Conservation (phyloP, 495 filamentous ascomycete genomes). For the Penicillium pulvis region DNA sequence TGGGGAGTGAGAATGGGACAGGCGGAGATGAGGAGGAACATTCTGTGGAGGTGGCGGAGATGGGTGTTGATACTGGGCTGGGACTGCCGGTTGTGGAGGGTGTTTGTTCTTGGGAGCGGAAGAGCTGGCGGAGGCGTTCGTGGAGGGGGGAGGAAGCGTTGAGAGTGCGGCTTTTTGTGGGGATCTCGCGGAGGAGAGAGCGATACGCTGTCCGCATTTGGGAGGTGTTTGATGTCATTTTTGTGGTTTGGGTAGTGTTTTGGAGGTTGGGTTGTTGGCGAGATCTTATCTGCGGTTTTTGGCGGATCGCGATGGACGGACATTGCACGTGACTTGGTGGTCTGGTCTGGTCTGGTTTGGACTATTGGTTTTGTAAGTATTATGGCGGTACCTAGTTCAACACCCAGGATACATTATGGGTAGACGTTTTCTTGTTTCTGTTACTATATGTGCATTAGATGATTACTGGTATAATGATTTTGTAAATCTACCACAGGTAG, state of each 20-base stretch:
- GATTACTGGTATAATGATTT: background rate
- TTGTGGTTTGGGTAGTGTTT: slow-evolving; percentile 2
- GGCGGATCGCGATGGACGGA: background rate
- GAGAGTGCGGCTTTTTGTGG: slow-evolving; percentile 56
- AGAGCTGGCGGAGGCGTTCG: slow-evolving; percentile 56
- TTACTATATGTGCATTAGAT: background rate
- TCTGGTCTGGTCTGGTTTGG: no score
- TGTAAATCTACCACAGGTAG: slow-evolving; percentile 19
- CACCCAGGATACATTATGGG: background rate
- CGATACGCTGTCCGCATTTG: slow-evolving; percentile 82
- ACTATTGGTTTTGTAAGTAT: background rate
- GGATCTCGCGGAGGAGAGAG: slow-evolving; percentile 86
- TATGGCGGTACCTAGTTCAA: background rate
- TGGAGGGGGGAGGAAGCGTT: slow-evolving; percentile 60
- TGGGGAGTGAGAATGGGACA: slow-evolving; percentile 18
- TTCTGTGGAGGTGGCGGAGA: slow-evolving; percentile 14
- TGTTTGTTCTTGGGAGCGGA: slow-evolving; percentile 30
- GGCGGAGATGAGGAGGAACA: slow-evolving; percentile 8
- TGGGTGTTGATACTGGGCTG: slow-evolving; percentile 7
- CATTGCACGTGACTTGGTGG: background rate
- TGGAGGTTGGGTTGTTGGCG: slow-evolving; percentile 5
- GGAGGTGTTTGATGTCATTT: slow-evolving; percentile 32
- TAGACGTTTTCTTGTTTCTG: background rate
- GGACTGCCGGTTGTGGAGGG: slow-evolving; percentile 14
- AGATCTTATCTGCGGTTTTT: slow-evolving; percentile 1